phyloP scores from a whole-genome alignment of 2,329 filamentous ascomycete genomes.

The Aureobasidium vineae region DNA sequence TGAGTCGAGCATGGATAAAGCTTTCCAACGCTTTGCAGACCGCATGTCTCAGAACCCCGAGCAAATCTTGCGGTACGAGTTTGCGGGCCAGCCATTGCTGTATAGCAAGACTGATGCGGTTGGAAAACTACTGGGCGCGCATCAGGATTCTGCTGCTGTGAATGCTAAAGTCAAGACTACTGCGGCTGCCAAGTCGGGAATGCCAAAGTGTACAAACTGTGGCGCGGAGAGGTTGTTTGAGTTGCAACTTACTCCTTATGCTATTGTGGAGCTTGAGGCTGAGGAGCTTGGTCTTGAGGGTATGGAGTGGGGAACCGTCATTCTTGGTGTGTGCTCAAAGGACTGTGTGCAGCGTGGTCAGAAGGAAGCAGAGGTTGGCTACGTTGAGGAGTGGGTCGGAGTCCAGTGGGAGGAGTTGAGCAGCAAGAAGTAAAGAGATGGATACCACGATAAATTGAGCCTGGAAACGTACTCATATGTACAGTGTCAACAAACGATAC shows the following conservation, averaged over 20 bases:
- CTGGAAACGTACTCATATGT: neutral
- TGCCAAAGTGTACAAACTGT: constrained; percentile 77
- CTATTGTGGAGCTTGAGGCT: constrained; percentile 83
- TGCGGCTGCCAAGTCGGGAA: constrained; percentile 42
- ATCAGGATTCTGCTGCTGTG: constrained; percentile 31
- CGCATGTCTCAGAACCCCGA: constrained; percentile 52
- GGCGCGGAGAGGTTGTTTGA: constrained; percentile 77
- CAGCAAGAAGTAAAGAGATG: constrained; percentile 24
- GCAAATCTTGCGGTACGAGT: constrained; percentile 53
- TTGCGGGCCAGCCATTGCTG: constrained; percentile 57
- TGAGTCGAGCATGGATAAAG: constrained; percentile 50
- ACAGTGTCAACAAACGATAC: neutral
- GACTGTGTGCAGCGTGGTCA: constrained; percentile 69
- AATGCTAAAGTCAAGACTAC: constrained; percentile 37
- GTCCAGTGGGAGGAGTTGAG: constrained; percentile 90
- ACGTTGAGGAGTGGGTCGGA: constrained; percentile 93
- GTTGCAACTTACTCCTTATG: constrained; percentile 85
- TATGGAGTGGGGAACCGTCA: constrained; percentile 97
- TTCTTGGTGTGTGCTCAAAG: constrained; percentile 77
- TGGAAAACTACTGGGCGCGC: constrained; percentile 59
- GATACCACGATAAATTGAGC: neutral
- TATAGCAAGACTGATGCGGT: constrained; percentile 77
- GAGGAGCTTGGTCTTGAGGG: constrained; percentile 67
- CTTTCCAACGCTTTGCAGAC: constrained; percentile 54
- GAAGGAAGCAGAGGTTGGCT: constrained; percentile 63